Evolutionary conservation across 495 filamentous ascomycete species (phyloP).

Genomic region (Neurospora hispaniola): DNA sequence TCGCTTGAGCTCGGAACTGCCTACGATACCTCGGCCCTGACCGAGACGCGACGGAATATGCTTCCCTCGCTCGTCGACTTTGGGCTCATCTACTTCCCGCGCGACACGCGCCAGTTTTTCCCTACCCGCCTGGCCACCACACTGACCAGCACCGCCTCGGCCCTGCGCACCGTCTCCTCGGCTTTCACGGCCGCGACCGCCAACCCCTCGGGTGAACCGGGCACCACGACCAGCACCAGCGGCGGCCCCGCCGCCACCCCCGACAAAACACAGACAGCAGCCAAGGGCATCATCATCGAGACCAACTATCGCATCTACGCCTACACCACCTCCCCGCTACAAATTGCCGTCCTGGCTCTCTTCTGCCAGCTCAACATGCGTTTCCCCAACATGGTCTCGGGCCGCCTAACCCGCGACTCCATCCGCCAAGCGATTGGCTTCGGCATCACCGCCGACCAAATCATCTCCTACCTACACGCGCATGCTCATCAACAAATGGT

Average conservation of each 20-base stretch:
- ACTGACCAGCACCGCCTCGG: conserved; percentile 69
- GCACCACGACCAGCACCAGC: conserved; percentile 18
- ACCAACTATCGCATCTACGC: conserved; percentile 99
- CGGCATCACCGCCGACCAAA: conserved; percentile 91
- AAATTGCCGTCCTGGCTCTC: conserved; percentile 87
- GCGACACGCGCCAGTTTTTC: conserved; percentile 59
- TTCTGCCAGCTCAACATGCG: conserved; percentile 78
- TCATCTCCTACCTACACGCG: conserved; percentile 75
- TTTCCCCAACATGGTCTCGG: conserved; percentile 85
- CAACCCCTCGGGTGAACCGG: conserved; percentile 28
- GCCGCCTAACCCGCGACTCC: conserved; percentile 75
- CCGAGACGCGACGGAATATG: conserved; percentile 73
- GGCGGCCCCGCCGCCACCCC: conserved; percentile 20
- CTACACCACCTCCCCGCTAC: conserved; percentile 83
- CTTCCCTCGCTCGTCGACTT: conserved; percentile 75
- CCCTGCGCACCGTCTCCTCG: conserved; percentile 50
- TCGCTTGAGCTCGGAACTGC: conserved; percentile 82
- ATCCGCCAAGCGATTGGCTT: conserved; percentile 75
- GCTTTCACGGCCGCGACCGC: conserved; percentile 40
- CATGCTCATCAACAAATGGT: conserved; percentile 91
- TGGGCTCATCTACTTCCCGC: conserved; percentile 71
- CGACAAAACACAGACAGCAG: conserved; percentile 18
- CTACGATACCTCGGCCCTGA: conserved; percentile 72
- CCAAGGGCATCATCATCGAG: conserved; percentile 83
- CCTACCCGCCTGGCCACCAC: conserved; percentile 92